Evolutionary conservation across 2,329 filamentous ascomycete species (phyloP).

Genomic region (Cryphonectria radicalis): DNA sequence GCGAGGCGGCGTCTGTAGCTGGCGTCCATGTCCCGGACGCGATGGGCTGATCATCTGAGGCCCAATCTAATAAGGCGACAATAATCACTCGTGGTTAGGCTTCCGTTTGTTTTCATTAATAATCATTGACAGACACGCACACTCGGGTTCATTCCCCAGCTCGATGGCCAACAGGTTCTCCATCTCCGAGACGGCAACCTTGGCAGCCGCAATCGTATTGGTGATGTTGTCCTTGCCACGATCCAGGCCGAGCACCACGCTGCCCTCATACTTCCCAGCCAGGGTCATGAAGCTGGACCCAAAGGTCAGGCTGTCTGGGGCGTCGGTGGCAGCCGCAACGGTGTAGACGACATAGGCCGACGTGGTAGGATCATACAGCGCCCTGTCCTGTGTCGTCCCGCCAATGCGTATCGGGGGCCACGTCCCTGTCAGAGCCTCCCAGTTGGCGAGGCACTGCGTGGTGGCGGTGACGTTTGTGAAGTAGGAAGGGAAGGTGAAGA

Average conservation of each 20-base stretch:
- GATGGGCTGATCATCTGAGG: constrained; percentile 43
- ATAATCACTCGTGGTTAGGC: neutral
- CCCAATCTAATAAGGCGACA: constrained; percentile 38
- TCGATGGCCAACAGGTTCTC: constrained; percentile 57
- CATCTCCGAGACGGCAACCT: constrained; percentile 48
- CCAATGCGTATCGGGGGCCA: constrained; percentile 61
- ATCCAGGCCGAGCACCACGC: constrained; percentile 58
- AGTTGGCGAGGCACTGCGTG: constrained; percentile 54
- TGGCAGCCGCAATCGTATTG: constrained; percentile 59
- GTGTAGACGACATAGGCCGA: constrained; percentile 54
- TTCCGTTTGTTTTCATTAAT: neutral
- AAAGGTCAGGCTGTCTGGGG: constrained; percentile 54
- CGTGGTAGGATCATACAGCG: constrained; percentile 51
- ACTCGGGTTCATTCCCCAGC: constrained; percentile 62
- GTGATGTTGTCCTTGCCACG: constrained; percentile 54
- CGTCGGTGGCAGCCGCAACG: constrained; percentile 51
- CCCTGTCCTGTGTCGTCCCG: constrained; percentile 63
- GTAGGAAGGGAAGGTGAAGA: constrained; percentile 61
- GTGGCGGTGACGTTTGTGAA: constrained; percentile 56
- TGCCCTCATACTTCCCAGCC: constrained; percentile 52
- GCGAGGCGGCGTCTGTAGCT: constrained; percentile 43
- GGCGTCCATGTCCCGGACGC: constrained; percentile 44
- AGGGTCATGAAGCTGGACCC: constrained; percentile 57
- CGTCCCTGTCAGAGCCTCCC: constrained; percentile 52
- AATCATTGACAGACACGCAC: constrained; percentile 38